phyloP scores from a whole-genome alignment of 2,329 filamentous ascomycete genomes.

The Coniochaeta ligniaria region DNA sequence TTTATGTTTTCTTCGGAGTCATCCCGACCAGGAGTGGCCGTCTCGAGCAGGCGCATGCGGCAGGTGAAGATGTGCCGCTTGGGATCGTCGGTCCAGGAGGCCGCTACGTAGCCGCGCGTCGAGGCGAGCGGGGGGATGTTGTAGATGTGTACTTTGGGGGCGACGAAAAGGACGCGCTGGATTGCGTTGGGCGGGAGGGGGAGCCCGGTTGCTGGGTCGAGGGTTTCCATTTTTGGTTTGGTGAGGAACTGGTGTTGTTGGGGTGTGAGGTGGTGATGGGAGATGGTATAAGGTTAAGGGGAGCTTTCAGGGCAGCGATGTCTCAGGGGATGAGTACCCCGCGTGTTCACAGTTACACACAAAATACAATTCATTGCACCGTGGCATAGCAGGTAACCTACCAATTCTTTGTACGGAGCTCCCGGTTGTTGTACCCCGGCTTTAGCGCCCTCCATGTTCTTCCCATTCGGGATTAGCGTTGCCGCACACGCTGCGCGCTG shows the following conservation, averaged over 20 bases:
- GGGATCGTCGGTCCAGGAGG: slow-evolving; percentile 66
- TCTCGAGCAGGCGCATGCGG: slow-evolving; percentile 72
- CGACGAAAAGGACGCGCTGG: slow-evolving; percentile 76
- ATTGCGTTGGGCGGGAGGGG: slow-evolving; percentile 69
- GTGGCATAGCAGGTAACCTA: too few species aligned
- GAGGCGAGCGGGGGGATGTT: slow-evolving; percentile 74
- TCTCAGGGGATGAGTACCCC: too few species aligned
- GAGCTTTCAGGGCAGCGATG: too few species aligned
- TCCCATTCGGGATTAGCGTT: too few species aligned
- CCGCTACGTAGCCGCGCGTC: slow-evolving; percentile 72
- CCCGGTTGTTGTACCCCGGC: too few species aligned
- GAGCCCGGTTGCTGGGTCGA: slow-evolving; percentile 65
- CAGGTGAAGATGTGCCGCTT: slow-evolving; percentile 79
- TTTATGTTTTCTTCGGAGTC: slow-evolving; percentile 52
- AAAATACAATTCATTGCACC: too few species aligned
- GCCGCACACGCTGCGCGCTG: too few species aligned
- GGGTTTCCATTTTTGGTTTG: slow-evolving; percentile 43
- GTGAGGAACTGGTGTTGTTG: background rate
- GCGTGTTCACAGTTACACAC: too few species aligned
- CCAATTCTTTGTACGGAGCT: too few species aligned
- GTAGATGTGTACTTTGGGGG: slow-evolving; percentile 73
- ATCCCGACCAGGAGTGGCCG: slow-evolving; percentile 40
- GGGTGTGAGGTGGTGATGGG: background rate
- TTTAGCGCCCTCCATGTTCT: too few species aligned
- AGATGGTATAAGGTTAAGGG: background rate